Base-by-base conservation (phyloP, 768 basidiomycete genomes). In the Calvatia gigantea region DNA sequence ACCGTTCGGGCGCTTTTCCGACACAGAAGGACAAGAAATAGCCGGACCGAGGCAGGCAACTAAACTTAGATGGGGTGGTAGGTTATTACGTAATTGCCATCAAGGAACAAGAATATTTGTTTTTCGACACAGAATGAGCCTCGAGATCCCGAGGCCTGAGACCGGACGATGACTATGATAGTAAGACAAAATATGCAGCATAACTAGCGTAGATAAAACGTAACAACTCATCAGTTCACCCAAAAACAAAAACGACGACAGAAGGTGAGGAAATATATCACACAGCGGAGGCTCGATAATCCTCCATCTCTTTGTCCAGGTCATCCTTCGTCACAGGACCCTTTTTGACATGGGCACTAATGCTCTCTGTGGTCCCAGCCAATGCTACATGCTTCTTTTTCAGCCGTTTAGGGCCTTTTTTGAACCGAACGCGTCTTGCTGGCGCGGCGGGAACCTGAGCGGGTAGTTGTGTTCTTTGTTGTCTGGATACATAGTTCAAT, bases 281-380 rank as follows among this genome's bases (percentile, higher is more conserved):
- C 17, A 48, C 33, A 38, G 43, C 21, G 39, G 68, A 71, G 19
- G 87, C 84, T 47, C 79, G 78, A 60, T 90, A 91, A 46, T 86
- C 85, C 54, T 91, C 89, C 86, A 91, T 90, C 67, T 91, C 89
- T 65, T 79, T 76, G 66, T 91, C 89, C 21, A 91, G 75, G 57
- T 90, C 81, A 25, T 77, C 83, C 6, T 72, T 64, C 0, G 86
- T 80, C 12, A 67, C 58, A 3, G 68, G 55, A 45, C 57, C 56
- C 28, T 31, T 47, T 28, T 42, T 48, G 11, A 49, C 17, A 4
- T n/a, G 38, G 25, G 33, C 45, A 31, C 54, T 38, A 21, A 42
- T n/a, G 5, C 19, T n/a, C 11, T 27, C 37, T n/a, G 29, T 15
- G 7, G 38, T 41, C n/a, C 46, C 39, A 33, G n/a, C 39, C n/a